Evolutionary conservation across 2,329 filamentous ascomycete genomes (phyloP), one percentile per base, ranked within the genome.

Genomic region (Fusarium hainanense): DNA sequence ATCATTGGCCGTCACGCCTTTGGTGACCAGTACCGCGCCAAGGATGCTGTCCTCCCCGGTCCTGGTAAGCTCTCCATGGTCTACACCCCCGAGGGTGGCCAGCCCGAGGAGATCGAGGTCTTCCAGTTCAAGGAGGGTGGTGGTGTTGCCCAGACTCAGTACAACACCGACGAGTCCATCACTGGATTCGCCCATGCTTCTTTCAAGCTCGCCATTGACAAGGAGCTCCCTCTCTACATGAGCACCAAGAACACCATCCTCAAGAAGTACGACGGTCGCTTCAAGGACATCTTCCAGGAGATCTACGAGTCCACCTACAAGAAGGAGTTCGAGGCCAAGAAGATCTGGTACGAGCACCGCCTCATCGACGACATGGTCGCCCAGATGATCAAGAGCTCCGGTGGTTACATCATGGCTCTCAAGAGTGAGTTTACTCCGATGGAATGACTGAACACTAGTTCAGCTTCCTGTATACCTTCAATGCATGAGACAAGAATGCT

Each of bases 241-340:
- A 97, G 93, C 88, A 99, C 96, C 83, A 99, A 99, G 92, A 98
- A 98, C 88, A 99, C 96, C 75, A 99, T 99, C 76, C 86, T 99
- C 75, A 99, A 99, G 88, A 95, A 94, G 82, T 99, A 99, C 84
- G 96, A 99, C 79, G 96, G 96, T 55, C 89, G 93, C 76, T 99
- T 99, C 89, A 98, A 98, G 90, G 96, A 99, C 79, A 97, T 98
- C 82, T 99, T 99, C 90, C 93, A 99, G 88, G 92, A 97, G 78
- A 89, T 98, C 77, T 99, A 95, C 84, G 93, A 98, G 70, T 88
- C 87, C 63, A 85, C 91, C 76, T 99, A 98, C 87, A 91, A 92
- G 87, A 87, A 89, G 80, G 88, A 93, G 46, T 98, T 98, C 76
- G 94, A 98, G 80, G 91, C 90, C 78, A 93, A 94, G 87, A 89